A percentile compares a stretch with the other conserved stretches of the same genome.
These are phyloP conservation scores for Petunia secreta DNA, from an alignment of 257 asterid species.

Conservation along the genomic window DNA sequence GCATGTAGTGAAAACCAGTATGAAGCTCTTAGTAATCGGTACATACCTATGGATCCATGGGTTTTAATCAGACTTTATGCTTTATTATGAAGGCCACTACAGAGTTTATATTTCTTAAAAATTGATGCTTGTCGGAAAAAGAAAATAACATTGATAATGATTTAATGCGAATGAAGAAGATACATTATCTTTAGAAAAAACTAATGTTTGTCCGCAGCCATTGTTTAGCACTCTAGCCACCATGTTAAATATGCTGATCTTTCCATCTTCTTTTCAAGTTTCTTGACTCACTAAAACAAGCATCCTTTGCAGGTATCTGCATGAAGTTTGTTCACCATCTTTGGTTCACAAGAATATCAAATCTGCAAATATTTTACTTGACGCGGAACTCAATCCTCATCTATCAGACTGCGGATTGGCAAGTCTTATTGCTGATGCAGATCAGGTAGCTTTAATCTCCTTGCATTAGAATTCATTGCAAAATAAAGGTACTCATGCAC, in stretches of 20 bases:
- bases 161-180: not conserved
- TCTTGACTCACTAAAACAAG: constrained; percentile 28
- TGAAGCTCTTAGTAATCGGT: not conserved
- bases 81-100: not conserved
- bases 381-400: constrained; percentile 86
- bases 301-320: constrained; percentile 72
- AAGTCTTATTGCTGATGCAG: constrained; percentile 68
- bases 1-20: not conserved
- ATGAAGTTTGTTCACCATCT: constrained; percentile 94
- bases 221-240: not conserved
- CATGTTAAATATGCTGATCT: not conserved
- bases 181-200: constrained; percentile 2
- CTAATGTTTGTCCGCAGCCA: not conserved
- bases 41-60: not conserved
- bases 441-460: constrained; percentile 57
- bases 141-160: not conserved
- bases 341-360: constrained; percentile 83
- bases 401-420: constrained; percentile 91
- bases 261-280: constrained; percentile 18
- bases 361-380: constrained; percentile 86
- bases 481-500: not conserved
- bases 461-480: not conserved
- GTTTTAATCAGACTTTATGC: not conserved
- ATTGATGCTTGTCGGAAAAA: not conserved
- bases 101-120: not conserved